Conservation (phyloP, 1,139 yeast species). For the Yamadazyma oceani region DNA sequence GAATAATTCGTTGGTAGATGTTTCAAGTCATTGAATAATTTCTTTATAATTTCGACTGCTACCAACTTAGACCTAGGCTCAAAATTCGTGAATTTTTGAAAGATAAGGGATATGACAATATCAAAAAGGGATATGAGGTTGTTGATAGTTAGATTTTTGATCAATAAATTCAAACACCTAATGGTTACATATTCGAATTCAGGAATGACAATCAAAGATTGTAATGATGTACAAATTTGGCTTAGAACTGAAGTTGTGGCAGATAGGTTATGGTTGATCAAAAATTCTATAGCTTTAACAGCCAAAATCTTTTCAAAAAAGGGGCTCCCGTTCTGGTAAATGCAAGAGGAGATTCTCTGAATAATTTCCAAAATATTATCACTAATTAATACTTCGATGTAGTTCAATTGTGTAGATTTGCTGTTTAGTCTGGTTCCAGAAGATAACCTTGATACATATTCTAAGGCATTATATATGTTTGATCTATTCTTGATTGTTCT, state of each 20-base stretch:
- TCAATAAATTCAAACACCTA: slow-evolving; percentile 64
- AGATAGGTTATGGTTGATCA: slow-evolving; percentile 60
- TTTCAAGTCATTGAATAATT: slow-evolving; percentile 36
- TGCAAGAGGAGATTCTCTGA: slow-evolving; percentile 72
- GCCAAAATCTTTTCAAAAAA: slow-evolving; percentile 72
- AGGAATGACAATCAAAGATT: slow-evolving; percentile 68
- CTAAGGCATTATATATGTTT: slow-evolving; percentile 40
- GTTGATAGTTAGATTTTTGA: slow-evolving; percentile 47
- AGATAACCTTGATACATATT: slow-evolving; percentile 34
- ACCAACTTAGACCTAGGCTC: slow-evolving; percentile 45
- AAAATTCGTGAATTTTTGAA: slow-evolving; percentile 64
- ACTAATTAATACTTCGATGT: slow-evolving; percentile 37
- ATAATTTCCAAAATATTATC: slow-evolving; percentile 74
- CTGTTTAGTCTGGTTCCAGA: slow-evolving; percentile 13
- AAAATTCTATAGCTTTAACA: slow-evolving; percentile 68
- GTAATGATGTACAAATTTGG: slow-evolving; percentile 84
- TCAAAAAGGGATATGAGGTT: slow-evolving; percentile 52
- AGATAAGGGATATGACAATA: slow-evolving; percentile 44
- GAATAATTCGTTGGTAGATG: slow-evolving; percentile 41
- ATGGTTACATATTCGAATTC: slow-evolving; percentile 65
- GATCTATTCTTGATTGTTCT: slow-evolving; percentile 29
- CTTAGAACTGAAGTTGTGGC: slow-evolving; percentile 78
- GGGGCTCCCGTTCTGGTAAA: slow-evolving; percentile 71
- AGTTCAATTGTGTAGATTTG: slow-evolving; percentile 15
- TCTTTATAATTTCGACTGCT: slow-evolving; percentile 46